Evolutionary conservation across 306 rosid species (phyloP).

Genomic region (Castanea mollissima): DNA sequence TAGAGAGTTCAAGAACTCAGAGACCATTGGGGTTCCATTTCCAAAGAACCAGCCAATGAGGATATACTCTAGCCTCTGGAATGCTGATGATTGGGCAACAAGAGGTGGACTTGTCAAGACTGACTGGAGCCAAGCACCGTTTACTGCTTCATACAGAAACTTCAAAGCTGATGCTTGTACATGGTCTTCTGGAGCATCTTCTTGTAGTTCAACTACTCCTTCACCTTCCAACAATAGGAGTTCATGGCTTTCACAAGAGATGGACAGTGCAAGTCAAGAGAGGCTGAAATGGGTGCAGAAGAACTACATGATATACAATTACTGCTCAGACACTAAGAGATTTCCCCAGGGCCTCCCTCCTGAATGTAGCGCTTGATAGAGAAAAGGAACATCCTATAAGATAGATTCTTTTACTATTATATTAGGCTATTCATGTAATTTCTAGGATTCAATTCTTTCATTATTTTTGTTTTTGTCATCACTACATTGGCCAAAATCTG

Average conservation of each 20-base stretch:
- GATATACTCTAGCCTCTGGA: conserved; percentile 62
- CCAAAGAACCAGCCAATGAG: conserved; percentile 64
- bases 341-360: conserved; percentile 47
- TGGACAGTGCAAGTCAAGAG: conserved; percentile 33
- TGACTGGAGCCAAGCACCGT: conserved; percentile 66
- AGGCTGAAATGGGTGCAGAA: conserved; percentile 51
- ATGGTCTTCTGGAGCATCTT: conserved; percentile 39
- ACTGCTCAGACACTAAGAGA: conserved; percentile 42
- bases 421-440: neutral
- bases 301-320: conserved; percentile 69
- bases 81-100: conserved; percentile 83
- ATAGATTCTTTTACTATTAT: neutral
- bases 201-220: conserved; percentile 26
- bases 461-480: neutral
- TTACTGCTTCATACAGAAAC: conserved; percentile 58
- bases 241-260: conserved; percentile 37
- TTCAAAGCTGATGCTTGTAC: conserved; percentile 56
- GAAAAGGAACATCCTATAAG: neutral
- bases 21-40: conserved; percentile 47
- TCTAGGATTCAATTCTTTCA: conserved; percentile 28
- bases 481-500: neutral
- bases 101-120: conserved; percentile 76
- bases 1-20: conserved; percentile 76
- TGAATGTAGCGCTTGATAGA: conserved; percentile 10
- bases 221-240: neutral